Base-by-base conservation (phyloP, 2,329 filamentous ascomycete species). In the Pyricularia grisea region DNA sequence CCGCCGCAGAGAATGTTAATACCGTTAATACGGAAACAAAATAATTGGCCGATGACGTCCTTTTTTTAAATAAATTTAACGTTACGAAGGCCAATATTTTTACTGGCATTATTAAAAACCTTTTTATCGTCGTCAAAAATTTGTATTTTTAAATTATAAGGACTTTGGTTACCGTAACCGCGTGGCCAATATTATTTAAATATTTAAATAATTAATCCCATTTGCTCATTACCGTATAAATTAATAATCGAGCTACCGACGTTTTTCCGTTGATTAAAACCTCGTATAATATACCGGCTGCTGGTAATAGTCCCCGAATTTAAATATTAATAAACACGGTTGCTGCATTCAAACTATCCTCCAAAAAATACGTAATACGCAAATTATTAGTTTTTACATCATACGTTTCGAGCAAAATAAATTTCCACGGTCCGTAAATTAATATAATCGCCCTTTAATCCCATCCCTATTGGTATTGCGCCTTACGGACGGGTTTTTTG, bases 21-120 rank as follows among this genome's bases (percentile, higher is more conserved):
- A 66, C 88, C 88, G 78, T 95, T 94, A 76, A 95, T 81, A 72
- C 88, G 82, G 77, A 95, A 94, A 81, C 90, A 93, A 81, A 94
- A 94, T 4, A 86, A 90, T 30, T 89, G 92, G 25, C 92, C 92
- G 4, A 90, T 85, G 68, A 89, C 86, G 1, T 83, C 87, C 42
- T 84, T 78, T 12, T 81, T 78, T 74, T 91, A 87, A 25, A 90
- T 78, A 3, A 91, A 81, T 72, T 87, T 83, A 20, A 83, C 87
- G 72, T 84, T 87, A 61, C 92, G 87, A 68, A 95, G 82, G 1
- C 92, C 92, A 33, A 91, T 89, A 68, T 82, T 87, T 76, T 90
- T 92, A 67, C 81, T 81, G 1, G 83, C 71, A 0, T 79, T 79
- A 74, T 93, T 86, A 25, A 90, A 72, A 0, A 79, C 79, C 0